Base-by-base conservation (phyloP, 768 basidiomycete genomes). In the Termitomyces bulborhizus region DNA sequence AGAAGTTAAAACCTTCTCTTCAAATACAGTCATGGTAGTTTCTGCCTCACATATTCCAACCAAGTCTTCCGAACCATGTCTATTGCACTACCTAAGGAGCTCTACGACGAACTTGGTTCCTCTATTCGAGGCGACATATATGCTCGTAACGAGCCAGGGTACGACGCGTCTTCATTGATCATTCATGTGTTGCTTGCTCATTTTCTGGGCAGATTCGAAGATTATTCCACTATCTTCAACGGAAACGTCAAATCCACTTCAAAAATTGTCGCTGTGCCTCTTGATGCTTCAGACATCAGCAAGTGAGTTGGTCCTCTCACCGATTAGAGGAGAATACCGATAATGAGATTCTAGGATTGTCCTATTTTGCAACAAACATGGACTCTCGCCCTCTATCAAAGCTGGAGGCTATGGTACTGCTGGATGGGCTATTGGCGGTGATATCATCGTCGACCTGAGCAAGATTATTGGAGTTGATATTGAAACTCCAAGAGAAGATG, bases 391-490 rank as follows among this genome's bases (percentile, higher is more conserved):
- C 5, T 93, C 90, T 8, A 79, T 93, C 62, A 93, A 92, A 66
- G 88, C 90, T 1, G 94, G 94, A 26, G 94, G 94, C 0, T 94
- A 89, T 65, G 94, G 93, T 6, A 94, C 90, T 1, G 90, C 86
- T 9, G 93, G 92, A 1, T 93, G 92, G 88, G 83, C 90, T 46
- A 81, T 95, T 52, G 84, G 84, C 15, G 94, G 94, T 37, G 87
- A 95, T 63, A 75, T 96, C 54, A 84, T 96, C 64, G 69, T 95
- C 60, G 94, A 96, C 71, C 70, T 96, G 46, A 81, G 77, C 63
- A 81, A 77, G 61, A 71, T 97, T 48, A 74, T 75, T 51, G 84
- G 86, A 37, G 74, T 89, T 39, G 80, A 84, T 32, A 83, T 93
- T 52, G 88, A 89, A 64, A 62, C 75, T 6, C 87, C 88, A 16